These are phyloP conservation scores for Plasmodium gonderi DNA, from an alignment of 169 alveolate genomes.

Conservation along the genomic window DNA sequence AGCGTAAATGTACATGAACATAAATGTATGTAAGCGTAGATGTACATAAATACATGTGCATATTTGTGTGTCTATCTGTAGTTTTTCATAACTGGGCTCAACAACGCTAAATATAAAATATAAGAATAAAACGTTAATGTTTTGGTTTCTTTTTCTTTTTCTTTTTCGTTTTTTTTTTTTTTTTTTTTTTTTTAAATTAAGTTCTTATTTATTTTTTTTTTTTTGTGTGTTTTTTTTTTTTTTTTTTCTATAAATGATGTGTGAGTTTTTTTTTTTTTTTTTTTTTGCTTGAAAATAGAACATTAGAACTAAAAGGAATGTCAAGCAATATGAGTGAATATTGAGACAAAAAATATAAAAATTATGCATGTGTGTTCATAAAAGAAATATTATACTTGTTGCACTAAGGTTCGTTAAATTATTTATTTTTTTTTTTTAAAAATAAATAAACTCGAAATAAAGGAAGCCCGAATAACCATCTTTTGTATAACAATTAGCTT, in stretches of 20 bases:
- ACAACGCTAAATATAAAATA: background rate
- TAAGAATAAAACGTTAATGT: background rate
- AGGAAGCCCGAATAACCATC: background rate
- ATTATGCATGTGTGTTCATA: slow-evolving; percentile 34
- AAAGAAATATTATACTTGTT: background rate
- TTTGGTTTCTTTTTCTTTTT: background rate
- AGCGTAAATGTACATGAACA: background rate
- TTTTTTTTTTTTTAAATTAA: background rate
- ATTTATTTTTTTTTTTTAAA: background rate
- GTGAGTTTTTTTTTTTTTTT: background rate
- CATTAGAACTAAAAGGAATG: slow-evolving; percentile 3
- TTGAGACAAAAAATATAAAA: slow-evolving; percentile 3
- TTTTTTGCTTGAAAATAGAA: background rate
- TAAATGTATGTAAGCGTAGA: too few species aligned
- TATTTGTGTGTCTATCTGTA: background rate
- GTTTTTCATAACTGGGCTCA: background rate
- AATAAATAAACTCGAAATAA: slow-evolving; percentile 22
- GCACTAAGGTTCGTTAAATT: background rate
- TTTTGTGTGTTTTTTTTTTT: background rate
- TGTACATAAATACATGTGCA: background rate
- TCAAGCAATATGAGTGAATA: background rate
- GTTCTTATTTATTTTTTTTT: background rate
- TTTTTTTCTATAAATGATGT: background rate
- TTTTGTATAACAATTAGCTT: background rate
- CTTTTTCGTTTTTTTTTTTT: background rate